phyloP scores from a whole-genome alignment of 768 basidiomycete genomes.

The Termitomyces eurrhizus region DNA sequence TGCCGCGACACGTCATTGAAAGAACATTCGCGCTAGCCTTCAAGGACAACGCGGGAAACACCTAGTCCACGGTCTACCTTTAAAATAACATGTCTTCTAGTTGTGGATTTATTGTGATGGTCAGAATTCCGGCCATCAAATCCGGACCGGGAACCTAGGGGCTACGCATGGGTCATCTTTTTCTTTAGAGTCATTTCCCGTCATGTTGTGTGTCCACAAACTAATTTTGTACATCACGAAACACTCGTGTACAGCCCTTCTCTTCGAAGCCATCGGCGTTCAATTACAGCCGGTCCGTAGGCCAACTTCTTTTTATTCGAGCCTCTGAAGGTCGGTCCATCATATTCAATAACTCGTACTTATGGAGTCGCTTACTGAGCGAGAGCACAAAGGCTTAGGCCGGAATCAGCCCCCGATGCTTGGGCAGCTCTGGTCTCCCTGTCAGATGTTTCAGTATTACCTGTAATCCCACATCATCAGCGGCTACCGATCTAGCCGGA shows the following conservation, averaged over 20 bases:
- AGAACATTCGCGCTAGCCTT: no score
- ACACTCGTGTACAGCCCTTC: neutral
- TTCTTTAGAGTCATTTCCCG: neutral
- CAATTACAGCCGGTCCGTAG: neutral
- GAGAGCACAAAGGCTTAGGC: conserved; percentile 2
- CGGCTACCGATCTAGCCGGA: conserved; percentile 14
- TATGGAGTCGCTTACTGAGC: conserved; percentile 4
- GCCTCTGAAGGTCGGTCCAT: neutral
- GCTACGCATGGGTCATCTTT: neutral
- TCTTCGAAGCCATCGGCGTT: neutral
- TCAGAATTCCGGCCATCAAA: neutral
- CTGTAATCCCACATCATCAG: conserved; percentile 11
- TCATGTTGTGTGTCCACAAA: neutral
- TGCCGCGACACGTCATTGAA: neutral
- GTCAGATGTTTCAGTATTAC: conserved; percentile 14
- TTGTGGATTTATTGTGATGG: neutral
- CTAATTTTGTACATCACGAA: neutral
- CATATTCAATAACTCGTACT: neutral
- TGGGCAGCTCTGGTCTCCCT: conserved; percentile 14
- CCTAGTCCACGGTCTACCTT: no score
- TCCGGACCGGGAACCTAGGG: neutral
- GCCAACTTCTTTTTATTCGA: neutral
- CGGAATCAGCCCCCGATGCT: conserved; percentile 14
- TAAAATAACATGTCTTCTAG: neutral
- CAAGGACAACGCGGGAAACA: neutral